Base-by-base conservation (phyloP, 148 eudicot species). In the Chenopodium album region DNA sequence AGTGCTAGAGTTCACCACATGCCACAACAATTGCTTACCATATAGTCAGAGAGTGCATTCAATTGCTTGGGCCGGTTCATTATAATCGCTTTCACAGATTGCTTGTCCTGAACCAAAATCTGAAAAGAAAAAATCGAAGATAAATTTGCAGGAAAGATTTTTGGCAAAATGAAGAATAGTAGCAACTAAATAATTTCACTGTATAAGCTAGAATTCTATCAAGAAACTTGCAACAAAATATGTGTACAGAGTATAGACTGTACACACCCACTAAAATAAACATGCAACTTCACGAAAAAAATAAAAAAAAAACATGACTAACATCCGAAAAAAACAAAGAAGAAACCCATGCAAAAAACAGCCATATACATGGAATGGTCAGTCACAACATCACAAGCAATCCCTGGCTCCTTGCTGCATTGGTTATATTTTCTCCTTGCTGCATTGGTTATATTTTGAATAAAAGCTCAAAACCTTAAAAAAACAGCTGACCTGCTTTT, bases 41-140 rank as follows among this genome's bases (percentile, higher is more conserved):
- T 95, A 77, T 78, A 82, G 75, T 67, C 80, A 17, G 93, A 90
- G 65, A 93, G 90, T 37, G 98, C 98, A 92, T 95, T 95, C 76
- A 95, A 87, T 85, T 95, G 98, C 88, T 88, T 95, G 19, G 98
- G 91, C 85, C 98, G 92, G 77, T 95, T 95, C 77, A 95, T 71
- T 60, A 84, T 75, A 79, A 93, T 65, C 47, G 71, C 88, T 81
- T 82, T 87, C 68, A 77, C 90, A 85, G 54, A 82, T 77, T 82
- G 81, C 46, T 82, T 82, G 46, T 81, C 88, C 72, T 91, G 90
- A 79, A 91, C 92, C 89, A 93, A 86, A 87, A 95, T 90, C 98
- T 95, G 87, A 71, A 60, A 67, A 28, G 22, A 19, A 69, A 20
- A 20, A 34, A 2, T 8, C 4, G 56, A 46, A 48, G n/a, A 68